Evolutionary conservation across 768 basidiomycete genomes (phyloP).

Genomic region (Naganishia friedmannii): DNA sequence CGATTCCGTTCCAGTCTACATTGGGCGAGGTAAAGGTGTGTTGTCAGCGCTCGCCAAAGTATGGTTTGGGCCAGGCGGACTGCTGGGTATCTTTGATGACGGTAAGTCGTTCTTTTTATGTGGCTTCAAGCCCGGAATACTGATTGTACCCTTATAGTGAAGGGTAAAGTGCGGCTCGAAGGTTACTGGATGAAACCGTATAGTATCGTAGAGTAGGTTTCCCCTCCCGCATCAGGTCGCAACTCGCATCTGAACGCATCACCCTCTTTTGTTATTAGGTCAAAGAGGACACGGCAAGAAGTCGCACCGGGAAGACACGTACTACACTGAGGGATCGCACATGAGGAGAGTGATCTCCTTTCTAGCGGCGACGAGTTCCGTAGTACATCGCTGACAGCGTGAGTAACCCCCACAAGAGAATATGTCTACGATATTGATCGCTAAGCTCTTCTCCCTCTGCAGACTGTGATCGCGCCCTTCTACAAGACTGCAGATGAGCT

Average conservation of each 20-base stretch:
- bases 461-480: not conserved
- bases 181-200: conserved; percentile 38
- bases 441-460: not conserved
- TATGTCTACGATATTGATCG: not conserved
- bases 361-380: conserved; percentile 24
- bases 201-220: not conserved
- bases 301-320: conserved; percentile 15
- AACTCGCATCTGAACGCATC: too few relatives aligned
- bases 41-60: conserved; percentile 40
- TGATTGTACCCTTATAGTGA: not conserved
- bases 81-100: conserved; percentile 48
- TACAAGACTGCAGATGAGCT: not conserved
- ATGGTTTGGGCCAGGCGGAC: conserved; percentile 38
- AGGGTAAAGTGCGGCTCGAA: conserved; percentile 31
- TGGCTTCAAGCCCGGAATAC: not conserved
- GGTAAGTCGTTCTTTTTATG: not conserved
- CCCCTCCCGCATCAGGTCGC: not conserved
- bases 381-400: conserved; percentile 18
- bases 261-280: not conserved
- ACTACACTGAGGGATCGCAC: conserved; percentile 7
- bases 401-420: not conserved
- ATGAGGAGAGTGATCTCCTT: conserved; percentile 5
- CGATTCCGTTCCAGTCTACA: conserved; percentile 38
- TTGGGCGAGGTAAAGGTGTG: conserved; percentile 41
- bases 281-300: not conserved